These are phyloP conservation scores for Pseudisothecium myosuroides DNA, from an alignment of 225 moss, liverwort and hornwort genomes.

Conservation along the genomic window DNA sequence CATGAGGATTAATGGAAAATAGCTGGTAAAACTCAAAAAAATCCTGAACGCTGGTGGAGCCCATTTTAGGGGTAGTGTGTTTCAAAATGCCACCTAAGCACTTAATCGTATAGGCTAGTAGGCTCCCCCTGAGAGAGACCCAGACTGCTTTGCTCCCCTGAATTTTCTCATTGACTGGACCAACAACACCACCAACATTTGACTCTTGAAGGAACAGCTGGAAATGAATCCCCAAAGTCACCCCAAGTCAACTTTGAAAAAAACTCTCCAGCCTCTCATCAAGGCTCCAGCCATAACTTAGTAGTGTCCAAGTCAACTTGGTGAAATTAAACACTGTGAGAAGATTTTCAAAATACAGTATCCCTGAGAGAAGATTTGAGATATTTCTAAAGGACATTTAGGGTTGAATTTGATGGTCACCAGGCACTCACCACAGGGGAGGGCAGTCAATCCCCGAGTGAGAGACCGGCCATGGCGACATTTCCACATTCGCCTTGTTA, in stretches of 20 bases:
- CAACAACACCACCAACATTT: not conserved
- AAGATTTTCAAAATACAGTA: too few species aligned
- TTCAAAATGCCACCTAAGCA: not conserved
- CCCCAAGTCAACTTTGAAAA: not conserved
- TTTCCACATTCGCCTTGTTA: not conserved
- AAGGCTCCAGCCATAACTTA: not conserved
- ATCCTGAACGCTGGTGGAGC: not conserved
- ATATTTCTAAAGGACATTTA: not conserved
- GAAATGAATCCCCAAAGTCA: not conserved
- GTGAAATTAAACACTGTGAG: too few species aligned
- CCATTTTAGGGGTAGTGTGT: not conserved
- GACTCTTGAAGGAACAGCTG: not conserved
- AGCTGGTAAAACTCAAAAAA: not conserved
- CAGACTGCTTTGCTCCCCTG: not conserved
- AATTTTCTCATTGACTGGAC: not conserved
- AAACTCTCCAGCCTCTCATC: not conserved
- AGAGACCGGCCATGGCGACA: not conserved
- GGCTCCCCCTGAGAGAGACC: not conserved
- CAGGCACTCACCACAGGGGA: too few species aligned
- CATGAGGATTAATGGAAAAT: too few species aligned
- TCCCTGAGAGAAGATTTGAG: not conserved
- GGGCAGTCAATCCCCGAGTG: not conserved
- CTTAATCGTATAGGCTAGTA: not conserved
- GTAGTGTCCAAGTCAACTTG: not conserved
- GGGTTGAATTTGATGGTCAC: not conserved